Conservation (phyloP, 805 yeast species). For the Starmerella geochares region DNA sequence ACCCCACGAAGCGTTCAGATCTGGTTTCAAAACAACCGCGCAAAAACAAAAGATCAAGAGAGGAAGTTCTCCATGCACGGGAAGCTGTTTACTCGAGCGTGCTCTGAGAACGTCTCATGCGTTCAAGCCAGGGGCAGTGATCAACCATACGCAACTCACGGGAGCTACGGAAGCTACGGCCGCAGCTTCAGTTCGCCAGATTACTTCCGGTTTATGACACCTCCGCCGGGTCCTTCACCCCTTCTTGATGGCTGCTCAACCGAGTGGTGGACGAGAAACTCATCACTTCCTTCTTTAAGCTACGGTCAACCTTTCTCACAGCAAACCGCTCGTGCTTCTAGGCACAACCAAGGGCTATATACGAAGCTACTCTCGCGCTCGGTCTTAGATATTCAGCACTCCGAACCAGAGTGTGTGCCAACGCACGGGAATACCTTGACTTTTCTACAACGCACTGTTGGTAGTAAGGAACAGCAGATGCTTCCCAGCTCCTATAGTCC, state of each 20-base stretch:
- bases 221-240: neutral
- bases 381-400: neutral
- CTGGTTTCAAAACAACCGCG: constrained; percentile 83
- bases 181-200: too few relatives aligned
- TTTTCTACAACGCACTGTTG: too few relatives aligned
- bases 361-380: neutral
- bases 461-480: too few relatives aligned
- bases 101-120: constrained; percentile 15
- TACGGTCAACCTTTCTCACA: neutral
- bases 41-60: constrained; percentile 34
- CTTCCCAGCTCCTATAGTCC: too few relatives aligned
- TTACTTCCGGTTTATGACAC: neutral
- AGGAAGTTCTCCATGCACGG: constrained; percentile 1
- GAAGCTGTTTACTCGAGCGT: constrained; percentile 2
- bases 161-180: too few relatives aligned
- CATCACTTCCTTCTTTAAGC: neutral
- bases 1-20: constrained; percentile 81
- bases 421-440: too few relatives aligned
- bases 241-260: neutral
- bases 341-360: too few relatives aligned
- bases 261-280: neutral
- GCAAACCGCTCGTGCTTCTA: too few relatives aligned
- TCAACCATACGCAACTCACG: neutral
- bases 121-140: constrained; percentile 13
- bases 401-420: too few relatives aligned